These are phyloP conservation scores for Chenopodium suecicum DNA, from an alignment of 148 eudicot species.

Conservation along the genomic window DNA sequence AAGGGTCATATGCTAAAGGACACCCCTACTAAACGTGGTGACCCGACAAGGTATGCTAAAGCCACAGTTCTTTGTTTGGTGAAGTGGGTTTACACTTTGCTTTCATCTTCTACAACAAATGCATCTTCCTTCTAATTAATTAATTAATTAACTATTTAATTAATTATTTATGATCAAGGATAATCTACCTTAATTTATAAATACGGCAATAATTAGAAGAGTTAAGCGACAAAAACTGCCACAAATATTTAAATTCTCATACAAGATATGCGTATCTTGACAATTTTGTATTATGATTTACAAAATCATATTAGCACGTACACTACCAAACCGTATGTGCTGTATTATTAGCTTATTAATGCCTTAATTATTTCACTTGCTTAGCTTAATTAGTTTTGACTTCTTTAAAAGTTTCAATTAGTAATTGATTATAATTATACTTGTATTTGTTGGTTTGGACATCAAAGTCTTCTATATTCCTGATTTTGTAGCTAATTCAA, in stretches of 20 bases:
- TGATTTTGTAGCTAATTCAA: too few relatives aligned
- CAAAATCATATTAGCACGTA: neutral
- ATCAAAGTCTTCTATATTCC: too few relatives aligned
- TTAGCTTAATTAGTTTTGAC: too few relatives aligned
- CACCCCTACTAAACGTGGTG: slow-evolving; percentile 19
- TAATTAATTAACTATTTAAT: too few relatives aligned
- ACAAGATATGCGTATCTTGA: slow-evolving; percentile 25
- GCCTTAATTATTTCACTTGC: too few relatives aligned
- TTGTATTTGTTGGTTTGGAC: too few relatives aligned
- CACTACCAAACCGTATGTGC: neutral
- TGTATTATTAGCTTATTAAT: too few relatives aligned
- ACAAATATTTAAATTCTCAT: neutral
- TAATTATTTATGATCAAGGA: neutral
- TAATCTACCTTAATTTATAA: neutral
- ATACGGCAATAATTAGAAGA: neutral
- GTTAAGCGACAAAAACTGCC: slow-evolving; percentile 13
- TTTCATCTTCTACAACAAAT: neutral
- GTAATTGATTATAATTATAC: too few relatives aligned
- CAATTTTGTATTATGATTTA: slow-evolving; percentile 7
- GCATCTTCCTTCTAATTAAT: neutral
- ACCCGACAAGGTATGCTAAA: slow-evolving; percentile 24
- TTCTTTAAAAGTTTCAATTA: too few relatives aligned
- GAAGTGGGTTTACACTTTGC: slow-evolving; percentile 19
- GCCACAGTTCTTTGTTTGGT: slow-evolving; percentile 29
- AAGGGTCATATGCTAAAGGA: slow-evolving; percentile 6